A percentile compares a stretch with the other conserved stretches of the same genome.
These are phyloP conservation scores for Barnettozyma populi DNA, from an alignment of 805 yeast species.

Conservation along the genomic window DNA sequence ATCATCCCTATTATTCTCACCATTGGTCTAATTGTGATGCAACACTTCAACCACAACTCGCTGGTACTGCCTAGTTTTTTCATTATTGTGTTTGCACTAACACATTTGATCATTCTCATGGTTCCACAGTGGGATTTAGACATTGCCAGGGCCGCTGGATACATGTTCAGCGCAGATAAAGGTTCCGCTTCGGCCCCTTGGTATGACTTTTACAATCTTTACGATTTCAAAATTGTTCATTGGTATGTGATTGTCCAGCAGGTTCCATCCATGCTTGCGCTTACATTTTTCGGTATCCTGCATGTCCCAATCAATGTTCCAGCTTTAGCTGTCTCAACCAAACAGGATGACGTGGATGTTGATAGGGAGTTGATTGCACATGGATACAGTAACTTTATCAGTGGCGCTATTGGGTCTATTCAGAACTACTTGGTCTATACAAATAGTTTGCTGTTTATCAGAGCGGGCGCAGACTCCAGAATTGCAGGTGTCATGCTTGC, in stretches of 20 bases:
- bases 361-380: constrained; percentile 93
- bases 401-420: constrained; percentile 82
- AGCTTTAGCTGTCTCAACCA: constrained; percentile 86
- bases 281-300: constrained; percentile 90
- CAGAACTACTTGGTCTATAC: constrained; percentile 95
- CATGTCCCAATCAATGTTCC: constrained; percentile 99
- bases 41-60: constrained; percentile 58
- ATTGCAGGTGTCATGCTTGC: constrained; percentile 89
- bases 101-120: constrained; percentile 62
- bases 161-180: constrained; percentile 60
- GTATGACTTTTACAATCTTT: constrained; percentile 77
- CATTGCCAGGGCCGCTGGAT: constrained; percentile 65
- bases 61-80: constrained; percentile 78
- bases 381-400: constrained; percentile 81
- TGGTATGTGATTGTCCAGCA: constrained; percentile 66
- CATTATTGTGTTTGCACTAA: constrained; percentile 59
- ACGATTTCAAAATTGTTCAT: constrained; percentile 65
- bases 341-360: constrained; percentile 78
- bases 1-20: constrained; percentile 64
- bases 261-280: constrained; percentile 89
- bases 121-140: constrained; percentile 63
- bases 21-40: constrained; percentile 50
- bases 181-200: constrained; percentile 72
- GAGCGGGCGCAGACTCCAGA: constrained; percentile 91
- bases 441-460: constrained; percentile 82